phyloP scores from a whole-genome alignment of 495 filamentous ascomycete species.

The Aspergillus leporis region DNA sequence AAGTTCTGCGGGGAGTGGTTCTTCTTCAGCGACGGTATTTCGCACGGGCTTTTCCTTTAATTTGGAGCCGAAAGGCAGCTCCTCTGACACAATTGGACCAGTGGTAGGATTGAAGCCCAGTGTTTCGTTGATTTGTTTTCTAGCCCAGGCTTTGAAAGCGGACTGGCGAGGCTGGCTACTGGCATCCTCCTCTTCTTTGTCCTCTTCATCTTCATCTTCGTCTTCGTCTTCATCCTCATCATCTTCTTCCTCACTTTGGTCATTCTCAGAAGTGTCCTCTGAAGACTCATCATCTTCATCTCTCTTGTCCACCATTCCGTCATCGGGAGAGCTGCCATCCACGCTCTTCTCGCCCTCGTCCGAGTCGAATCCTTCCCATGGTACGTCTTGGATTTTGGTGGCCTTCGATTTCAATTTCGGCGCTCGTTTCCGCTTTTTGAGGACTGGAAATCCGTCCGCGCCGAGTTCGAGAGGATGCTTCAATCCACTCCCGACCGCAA shows the following conservation, averaged over 20 bases:
- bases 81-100: conserved; percentile 31
- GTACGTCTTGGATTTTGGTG: conserved; percentile 43
- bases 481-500: conserved; percentile 69
- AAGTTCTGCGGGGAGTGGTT: conserved; percentile 75
- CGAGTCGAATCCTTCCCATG: conserved; percentile 64
- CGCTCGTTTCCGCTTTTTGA: conserved; percentile 64
- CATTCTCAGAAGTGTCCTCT: conserved; percentile 24
- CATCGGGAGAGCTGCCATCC: conserved; percentile 16
- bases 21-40: conserved; percentile 60
- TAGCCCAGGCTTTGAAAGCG: conserved; percentile 96
- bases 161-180: conserved; percentile 50
- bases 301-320: conserved; percentile 12
- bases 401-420: conserved; percentile 31
- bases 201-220: conserved; percentile 29
- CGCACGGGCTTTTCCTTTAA: conserved; percentile 28
- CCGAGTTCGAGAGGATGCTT: conserved; percentile 84
- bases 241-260: conserved; percentile 24
- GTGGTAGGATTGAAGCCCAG: conserved; percentile 58
- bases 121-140: conserved; percentile 77
- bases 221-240: conserved; percentile 28
- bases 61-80: conserved; percentile 29
- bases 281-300: conserved; percentile 25
- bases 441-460: conserved; percentile 72
- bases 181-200: conserved; percentile 37
- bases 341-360: conserved; percentile 32